Percentiles rank a stretch among this genome's conserved stretches.
Conservation (phyloP, 208 protist genomes). For the Crithidia thermophila region DNA sequence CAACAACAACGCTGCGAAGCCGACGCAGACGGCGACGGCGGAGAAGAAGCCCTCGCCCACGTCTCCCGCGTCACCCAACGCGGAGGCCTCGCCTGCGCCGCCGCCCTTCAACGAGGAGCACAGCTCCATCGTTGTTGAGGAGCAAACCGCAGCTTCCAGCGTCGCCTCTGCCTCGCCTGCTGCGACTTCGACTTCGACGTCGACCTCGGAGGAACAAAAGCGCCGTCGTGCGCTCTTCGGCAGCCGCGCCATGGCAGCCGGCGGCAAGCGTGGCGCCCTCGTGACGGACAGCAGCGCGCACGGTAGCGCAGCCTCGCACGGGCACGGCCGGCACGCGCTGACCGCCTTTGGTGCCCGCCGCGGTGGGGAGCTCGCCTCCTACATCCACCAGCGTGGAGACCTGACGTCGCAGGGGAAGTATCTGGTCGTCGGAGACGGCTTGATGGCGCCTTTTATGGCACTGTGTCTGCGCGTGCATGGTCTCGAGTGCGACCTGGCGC, state of each 20-base stretch:
- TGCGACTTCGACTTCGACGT: neutral
- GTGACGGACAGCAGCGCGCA: neutral
- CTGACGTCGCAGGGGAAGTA: conserved; percentile 76
- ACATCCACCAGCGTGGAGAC: conserved; percentile 49
- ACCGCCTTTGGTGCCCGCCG: conserved; percentile 67
- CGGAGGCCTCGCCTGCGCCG: neutral
- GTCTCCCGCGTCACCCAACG: neutral
- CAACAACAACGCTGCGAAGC: neutral
- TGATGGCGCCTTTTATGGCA: conserved; percentile 94
- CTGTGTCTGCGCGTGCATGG: conserved; percentile 89
- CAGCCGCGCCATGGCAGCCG: conserved; percentile 82
- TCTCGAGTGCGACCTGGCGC: conserved; percentile 86
- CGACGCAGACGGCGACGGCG: no score
- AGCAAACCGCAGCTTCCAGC: no score
- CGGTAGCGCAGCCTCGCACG: no score
- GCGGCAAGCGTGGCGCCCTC: conserved; percentile 44
- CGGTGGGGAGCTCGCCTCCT: conserved; percentile 48
- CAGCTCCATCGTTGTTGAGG: conserved; percentile 3
- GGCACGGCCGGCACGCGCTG: conserved; percentile 50
- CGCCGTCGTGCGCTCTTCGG: conserved; percentile 74
- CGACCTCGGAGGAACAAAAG: conserved; percentile 13
- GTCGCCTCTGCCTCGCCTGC: no score
- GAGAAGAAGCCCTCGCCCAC: neutral
- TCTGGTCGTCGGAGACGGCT: conserved; percentile 89
- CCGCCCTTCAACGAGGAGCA: neutral